Base-by-base conservation (phyloP, 2,329 filamentous ascomycete species). In the Sarocladiaceae sp. region DNA sequence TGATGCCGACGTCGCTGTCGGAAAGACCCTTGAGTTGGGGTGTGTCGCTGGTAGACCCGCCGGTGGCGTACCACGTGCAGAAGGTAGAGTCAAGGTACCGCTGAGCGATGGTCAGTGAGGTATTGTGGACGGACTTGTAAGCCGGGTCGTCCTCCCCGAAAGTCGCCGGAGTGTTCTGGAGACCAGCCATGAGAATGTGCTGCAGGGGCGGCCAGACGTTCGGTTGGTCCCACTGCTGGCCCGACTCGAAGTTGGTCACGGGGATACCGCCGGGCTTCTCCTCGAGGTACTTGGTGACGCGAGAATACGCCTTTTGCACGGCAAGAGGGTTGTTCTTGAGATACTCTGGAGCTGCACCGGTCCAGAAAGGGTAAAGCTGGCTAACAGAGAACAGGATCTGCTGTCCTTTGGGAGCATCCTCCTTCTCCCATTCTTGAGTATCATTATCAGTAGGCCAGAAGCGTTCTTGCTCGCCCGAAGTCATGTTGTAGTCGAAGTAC, bases 401-500 rank as follows among this genome's bases (percentile, higher is more conserved):
- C 31, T 74, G 58, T 32, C 73, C 78, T 1, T 65, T 53, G 3
- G 79, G 78, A 0, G 76, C 76, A 10, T 60, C 63, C 7, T 50
- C 48, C n/a, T 47, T 56, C 10, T 63, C 62, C 4, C 53, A 48
- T 3, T 47, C 24, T 4, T 48, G 46, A 2, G 60, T 53, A 49
- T 75, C 70, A 3, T 61, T 53, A 50, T 80, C 76, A 7, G 59
- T 58, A 2, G 71, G 68, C 12, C 76, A 63, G 53, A 72, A 83
- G 26, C 76, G 60, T 50, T 78, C 70, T 48, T 82, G 80, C 1
- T 67, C 59, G 9, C 58, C 61, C 0, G 77, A 76, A 0, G 79
- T 84, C 23, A 80, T 49, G 62, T 85, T 85, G 66, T 77, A 84
- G 67, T 85, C 82, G 54, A 84, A 85, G 65, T 83, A 85, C 59